Evolutionary conservation across 352 stramenopile genomes (phyloP).

Genomic region (Sclerospora graminicola): DNA sequence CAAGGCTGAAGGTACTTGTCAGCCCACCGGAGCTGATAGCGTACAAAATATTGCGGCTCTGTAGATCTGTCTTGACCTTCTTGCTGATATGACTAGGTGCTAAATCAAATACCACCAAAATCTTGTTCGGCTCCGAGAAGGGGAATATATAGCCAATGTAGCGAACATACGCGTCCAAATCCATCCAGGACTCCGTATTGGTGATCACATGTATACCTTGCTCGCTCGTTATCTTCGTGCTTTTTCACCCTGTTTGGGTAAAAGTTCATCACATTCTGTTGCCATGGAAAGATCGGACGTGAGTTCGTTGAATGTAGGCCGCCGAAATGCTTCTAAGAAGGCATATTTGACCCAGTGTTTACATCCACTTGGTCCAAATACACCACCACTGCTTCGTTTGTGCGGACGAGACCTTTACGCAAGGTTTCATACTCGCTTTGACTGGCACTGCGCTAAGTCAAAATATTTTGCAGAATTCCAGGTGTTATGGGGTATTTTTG

Average conservation of each 20-base stretch:
- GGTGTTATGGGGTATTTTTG: slow-evolving; percentile 46
- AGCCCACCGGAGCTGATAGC: background rate
- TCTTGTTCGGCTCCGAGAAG: background rate
- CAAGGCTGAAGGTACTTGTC: background rate
- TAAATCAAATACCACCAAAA: no score
- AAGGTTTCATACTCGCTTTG: slow-evolving; percentile 58
- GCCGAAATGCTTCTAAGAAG: slow-evolving; percentile 51
- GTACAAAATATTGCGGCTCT: no score
- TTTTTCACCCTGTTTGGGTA: slow-evolving; percentile 15
- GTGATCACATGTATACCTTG: background rate
- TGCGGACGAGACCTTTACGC: slow-evolving; percentile 35
- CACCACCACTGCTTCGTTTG: slow-evolving; percentile 37
- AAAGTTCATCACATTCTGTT: slow-evolving; percentile 30
- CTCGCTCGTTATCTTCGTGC: background rate
- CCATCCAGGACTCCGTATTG: no score
- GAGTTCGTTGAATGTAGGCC: slow-evolving; percentile 64
- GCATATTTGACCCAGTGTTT: slow-evolving; percentile 71
- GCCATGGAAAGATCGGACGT: slow-evolving; percentile 51
- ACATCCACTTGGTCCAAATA: slow-evolving; percentile 50
- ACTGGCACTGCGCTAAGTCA: slow-evolving; percentile 56
- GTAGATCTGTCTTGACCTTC: no score
- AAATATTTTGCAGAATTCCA: slow-evolving; percentile 59
- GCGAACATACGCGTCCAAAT: background rate
- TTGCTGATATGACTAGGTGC: no score
- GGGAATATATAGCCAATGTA: background rate